Conservation (phyloP, 495 filamentous ascomycete genomes). For the Aspergillus homomorphus region DNA sequence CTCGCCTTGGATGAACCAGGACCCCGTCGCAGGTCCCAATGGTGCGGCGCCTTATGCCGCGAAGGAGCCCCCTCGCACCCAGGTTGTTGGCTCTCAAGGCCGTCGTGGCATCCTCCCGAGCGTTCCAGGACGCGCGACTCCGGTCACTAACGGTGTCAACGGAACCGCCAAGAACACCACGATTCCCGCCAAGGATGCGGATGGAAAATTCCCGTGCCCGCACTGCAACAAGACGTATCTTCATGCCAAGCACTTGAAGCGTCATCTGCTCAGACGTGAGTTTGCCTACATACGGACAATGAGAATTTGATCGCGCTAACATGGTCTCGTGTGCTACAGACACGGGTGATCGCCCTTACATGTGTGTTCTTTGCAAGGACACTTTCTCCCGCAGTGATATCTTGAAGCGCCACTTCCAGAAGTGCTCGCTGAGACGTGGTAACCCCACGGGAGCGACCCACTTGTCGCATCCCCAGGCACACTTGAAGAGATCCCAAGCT, state of each 20-base stretch:
- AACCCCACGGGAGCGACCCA: constrained; percentile 92
- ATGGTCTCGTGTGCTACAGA: constrained; percentile 48
- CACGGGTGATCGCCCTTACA: constrained; percentile 94
- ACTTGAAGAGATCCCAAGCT: constrained; percentile 72
- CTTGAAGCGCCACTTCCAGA: constrained; percentile 96
- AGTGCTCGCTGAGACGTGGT: constrained; percentile 91
- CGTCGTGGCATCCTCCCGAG: constrained; percentile 87
- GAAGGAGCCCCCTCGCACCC: constrained; percentile 65
- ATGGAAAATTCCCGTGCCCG: constrained; percentile 95
- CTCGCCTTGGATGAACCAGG: constrained; percentile 38
- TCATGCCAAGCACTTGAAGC: constrained; percentile 95
- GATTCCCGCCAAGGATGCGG: constrained; percentile 87
- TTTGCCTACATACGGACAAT: constrained; percentile 18
- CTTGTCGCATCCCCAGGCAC: constrained; percentile 84
- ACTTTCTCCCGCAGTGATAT: constrained; percentile 99
- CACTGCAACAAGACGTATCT: constrained; percentile 98
- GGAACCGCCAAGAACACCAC: constrained; percentile 67
- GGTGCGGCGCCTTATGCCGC: constrained; percentile 38
- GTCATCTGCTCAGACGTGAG: constrained; percentile 93
- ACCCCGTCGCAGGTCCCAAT: constrained; percentile 38
- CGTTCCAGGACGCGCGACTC: constrained; percentile 72
- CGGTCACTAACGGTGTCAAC: constrained; percentile 56
- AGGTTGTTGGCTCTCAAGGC: constrained; percentile 91
- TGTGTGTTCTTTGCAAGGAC: constrained; percentile 93
- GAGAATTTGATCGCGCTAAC: background rate